A percentile compares a stretch with the other conserved stretches of the same genome.
phyloP scores from a whole-genome alignment of 1,139 yeast species.

The Nakaseomyces sp. region DNA sequence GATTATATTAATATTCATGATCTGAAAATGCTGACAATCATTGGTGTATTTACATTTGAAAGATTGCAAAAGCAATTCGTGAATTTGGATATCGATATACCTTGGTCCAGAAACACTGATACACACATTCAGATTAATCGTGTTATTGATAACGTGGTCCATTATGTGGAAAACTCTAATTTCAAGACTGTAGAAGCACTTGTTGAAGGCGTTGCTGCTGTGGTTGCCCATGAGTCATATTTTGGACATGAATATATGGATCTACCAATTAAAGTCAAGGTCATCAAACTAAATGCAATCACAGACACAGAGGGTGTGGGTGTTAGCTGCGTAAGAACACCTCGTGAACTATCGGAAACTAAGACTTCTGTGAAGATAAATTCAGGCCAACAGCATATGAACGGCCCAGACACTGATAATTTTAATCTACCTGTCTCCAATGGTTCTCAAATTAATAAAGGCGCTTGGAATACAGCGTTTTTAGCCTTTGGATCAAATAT shows the following conservation, averaged over 20 bases:
- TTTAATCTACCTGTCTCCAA: slow-evolving; percentile 27
- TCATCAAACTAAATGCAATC: slow-evolving; percentile 82
- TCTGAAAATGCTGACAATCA: slow-evolving; percentile 58
- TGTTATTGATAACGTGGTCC: slow-evolving; percentile 41
- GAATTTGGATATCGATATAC: slow-evolving; percentile 46
- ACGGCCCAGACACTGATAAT: neutral
- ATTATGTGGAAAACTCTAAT: slow-evolving; percentile 61
- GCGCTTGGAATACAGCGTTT: slow-evolving; percentile 46
- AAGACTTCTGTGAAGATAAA: neutral
- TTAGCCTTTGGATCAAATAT: slow-evolving; percentile 86
- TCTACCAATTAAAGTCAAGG: slow-evolving; percentile 46
- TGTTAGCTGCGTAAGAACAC: slow-evolving; percentile 53
- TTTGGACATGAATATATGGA: slow-evolving; percentile 18
- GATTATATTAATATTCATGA: slow-evolving; percentile 45
- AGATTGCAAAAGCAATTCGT: slow-evolving; percentile 71
- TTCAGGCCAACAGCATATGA: neutral
- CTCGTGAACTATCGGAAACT: slow-evolving; percentile 29
- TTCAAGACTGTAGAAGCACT: slow-evolving; percentile 92
- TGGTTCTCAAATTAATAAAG: neutral
- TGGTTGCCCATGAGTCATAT: slow-evolving; percentile 37
- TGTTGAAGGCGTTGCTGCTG: slow-evolving; percentile 63
- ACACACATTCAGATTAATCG: slow-evolving; percentile 22
- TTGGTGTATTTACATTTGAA: slow-evolving; percentile 90
- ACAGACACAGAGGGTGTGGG: slow-evolving; percentile 87
- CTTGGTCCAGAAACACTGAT: slow-evolving; percentile 31